A percentile compares a stretch with the other conserved stretches of the same genome.
phyloP scores from a whole-genome alignment of 2,329 filamentous ascomycete species.

The Mollisiaceae sp. region DNA sequence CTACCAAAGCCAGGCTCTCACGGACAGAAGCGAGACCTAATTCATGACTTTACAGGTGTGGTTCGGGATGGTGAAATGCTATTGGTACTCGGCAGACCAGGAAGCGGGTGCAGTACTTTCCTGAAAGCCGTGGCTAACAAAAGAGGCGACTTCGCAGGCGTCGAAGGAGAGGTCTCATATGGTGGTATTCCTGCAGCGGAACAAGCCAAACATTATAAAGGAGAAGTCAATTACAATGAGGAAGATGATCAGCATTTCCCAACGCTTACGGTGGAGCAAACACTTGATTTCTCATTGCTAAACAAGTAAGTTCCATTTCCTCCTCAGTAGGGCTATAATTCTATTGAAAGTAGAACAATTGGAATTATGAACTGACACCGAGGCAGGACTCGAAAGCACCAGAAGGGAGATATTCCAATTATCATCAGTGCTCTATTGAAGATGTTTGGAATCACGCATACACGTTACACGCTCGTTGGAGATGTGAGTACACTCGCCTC shows the following conservation, averaged over 20 bases:
- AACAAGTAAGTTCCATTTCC: constrained; percentile 55
- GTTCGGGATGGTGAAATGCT: constrained; percentile 75
- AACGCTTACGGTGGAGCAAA: constrained; percentile 77
- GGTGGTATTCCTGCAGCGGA: constrained; percentile 72
- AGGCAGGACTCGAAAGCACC: constrained; percentile 63
- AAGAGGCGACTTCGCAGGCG: constrained; percentile 65
- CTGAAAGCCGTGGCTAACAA: constrained; percentile 78
- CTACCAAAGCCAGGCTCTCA: constrained; percentile 35
- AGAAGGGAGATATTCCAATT: constrained; percentile 66
- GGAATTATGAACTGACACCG: neutral
- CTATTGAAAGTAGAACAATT: neutral
- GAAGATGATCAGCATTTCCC: constrained; percentile 81
- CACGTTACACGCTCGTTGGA: constrained; percentile 76
- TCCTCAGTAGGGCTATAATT: too few relatives aligned
- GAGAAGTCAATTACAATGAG: constrained; percentile 79
- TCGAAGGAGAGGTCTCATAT: constrained; percentile 73
- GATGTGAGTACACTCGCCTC: constrained; percentile 46
- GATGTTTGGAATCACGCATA: constrained; percentile 81
- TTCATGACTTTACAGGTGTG: constrained; percentile 70
- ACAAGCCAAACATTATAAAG: constrained; percentile 68
- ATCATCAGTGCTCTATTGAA: constrained; percentile 73
- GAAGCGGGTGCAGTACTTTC: constrained; percentile 77
- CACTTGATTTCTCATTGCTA: constrained; percentile 73
- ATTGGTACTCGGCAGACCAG: constrained; percentile 74
- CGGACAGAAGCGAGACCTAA: constrained; percentile 48